phyloP scores from a whole-genome alignment of 495 filamentous ascomycete genomes.

The Penicillium cosmopolitanum region DNA sequence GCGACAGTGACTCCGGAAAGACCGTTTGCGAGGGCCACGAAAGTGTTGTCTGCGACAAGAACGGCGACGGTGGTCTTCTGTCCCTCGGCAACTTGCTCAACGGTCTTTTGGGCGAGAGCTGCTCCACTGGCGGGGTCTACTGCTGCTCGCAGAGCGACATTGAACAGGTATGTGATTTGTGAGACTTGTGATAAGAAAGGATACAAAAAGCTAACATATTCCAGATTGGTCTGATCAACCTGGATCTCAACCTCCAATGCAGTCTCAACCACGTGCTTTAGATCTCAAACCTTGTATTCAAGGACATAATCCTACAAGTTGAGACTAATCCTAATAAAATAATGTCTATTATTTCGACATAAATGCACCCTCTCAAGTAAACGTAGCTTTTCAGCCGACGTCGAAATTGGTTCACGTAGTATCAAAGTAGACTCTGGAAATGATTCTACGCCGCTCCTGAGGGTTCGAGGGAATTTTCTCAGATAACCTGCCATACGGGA shows the following conservation, averaged over 20 bases:
- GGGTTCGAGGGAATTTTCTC: too few species aligned
- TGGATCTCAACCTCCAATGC: constrained; percentile 15
- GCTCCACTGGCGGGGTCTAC: constrained; percentile 16
- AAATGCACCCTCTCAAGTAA: too few species aligned
- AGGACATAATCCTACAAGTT: constrained; percentile 7
- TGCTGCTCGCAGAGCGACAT: constrained; percentile 13
- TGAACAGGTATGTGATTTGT: constrained; percentile 9
- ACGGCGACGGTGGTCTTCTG: constrained; percentile 12
- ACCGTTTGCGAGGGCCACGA: constrained; percentile 9
- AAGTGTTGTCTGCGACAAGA: constrained; percentile 10
- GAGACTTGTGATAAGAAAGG: not conserved
- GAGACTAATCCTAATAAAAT: too few species aligned
- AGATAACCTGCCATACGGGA: too few species aligned
- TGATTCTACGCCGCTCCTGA: too few species aligned
- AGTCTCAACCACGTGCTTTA: constrained; percentile 15
- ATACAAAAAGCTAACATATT: not conserved
- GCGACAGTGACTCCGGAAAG: not conserved
- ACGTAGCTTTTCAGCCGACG: too few species aligned
- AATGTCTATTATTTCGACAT: too few species aligned
- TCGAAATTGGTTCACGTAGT: too few species aligned
- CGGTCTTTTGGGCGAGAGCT: constrained; percentile 16
- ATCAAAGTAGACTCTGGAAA: too few species aligned
- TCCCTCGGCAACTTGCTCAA: constrained; percentile 12
- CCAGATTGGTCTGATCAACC: constrained; percentile 15
- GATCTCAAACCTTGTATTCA: not conserved